These are phyloP conservation scores for Ophiostoma novo-ulmi DNA, from an alignment of 2,329 filamentous ascomycete species.

Conservation along the genomic window DNA sequence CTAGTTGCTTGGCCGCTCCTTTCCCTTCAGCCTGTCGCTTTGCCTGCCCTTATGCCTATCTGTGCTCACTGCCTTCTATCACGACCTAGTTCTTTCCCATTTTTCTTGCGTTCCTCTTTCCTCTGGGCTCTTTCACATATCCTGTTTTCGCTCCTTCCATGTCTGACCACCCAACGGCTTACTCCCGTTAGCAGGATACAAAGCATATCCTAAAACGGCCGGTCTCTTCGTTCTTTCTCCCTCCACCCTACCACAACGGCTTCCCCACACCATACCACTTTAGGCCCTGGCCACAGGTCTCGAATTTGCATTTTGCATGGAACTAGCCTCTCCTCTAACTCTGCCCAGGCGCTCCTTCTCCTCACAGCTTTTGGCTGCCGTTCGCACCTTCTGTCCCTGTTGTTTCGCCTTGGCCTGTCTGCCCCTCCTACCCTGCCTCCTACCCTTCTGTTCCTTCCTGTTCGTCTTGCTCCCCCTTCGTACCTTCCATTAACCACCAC, in stretches of 20 bases:
- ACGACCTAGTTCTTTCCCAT: background rate
- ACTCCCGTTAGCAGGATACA: background rate
- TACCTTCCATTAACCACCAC: slow-evolving; percentile 13
- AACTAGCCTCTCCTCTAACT: slow-evolving; percentile 15
- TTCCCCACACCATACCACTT: slow-evolving; percentile 26
- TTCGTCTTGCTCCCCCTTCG: background rate
- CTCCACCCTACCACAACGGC: slow-evolving; percentile 20
- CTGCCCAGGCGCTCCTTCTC: slow-evolving; percentile 5
- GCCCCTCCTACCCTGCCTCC: slow-evolving; percentile 15
- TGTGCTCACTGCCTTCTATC: background rate
- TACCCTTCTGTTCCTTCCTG: background rate
- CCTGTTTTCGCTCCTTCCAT: background rate
- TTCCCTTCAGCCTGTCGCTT: slow-evolving; percentile 4
- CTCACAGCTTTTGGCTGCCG: background rate
- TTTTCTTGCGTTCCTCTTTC: background rate
- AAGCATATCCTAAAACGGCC: background rate
- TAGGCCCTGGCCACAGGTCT: slow-evolving; percentile 7
- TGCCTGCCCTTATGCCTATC: background rate
- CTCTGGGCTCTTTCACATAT: background rate
- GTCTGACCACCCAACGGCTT: background rate
- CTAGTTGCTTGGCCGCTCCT: slow-evolving; percentile 13
- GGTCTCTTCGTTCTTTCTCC: background rate
- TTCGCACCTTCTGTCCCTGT: slow-evolving; percentile 12
- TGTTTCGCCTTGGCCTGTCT: slow-evolving; percentile 6
- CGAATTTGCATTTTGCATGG: background rate